Conservation (phyloP, 78 protist genomes). For the Cavenderia fasciculata region DNA sequence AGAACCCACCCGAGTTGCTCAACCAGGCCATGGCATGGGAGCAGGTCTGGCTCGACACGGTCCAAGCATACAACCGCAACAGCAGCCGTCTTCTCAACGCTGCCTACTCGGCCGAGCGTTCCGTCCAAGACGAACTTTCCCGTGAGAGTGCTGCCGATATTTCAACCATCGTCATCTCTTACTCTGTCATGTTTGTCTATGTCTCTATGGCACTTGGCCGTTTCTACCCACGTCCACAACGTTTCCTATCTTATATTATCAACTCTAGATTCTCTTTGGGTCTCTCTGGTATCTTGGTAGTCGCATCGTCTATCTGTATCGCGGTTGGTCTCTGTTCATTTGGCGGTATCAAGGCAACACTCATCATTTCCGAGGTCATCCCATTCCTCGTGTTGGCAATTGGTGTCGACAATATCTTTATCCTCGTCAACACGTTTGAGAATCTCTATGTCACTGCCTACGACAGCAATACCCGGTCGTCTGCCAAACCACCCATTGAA, state of each 20-base stretch:
- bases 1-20: neutral
- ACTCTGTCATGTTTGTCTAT: conserved; percentile 80
- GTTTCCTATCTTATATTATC: conserved; percentile 17
- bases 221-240: conserved; percentile 35
- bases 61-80: neutral
- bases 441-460: conserved; percentile 2
- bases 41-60: conserved; percentile 9
- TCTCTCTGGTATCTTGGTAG: conserved; percentile 82
- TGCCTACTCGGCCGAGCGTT: conserved; percentile 43
- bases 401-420: conserved; percentile 90
- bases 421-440: conserved; percentile 83
- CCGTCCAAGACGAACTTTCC: conserved; percentile 75
- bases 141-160: conserved; percentile 78
- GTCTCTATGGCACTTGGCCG: conserved; percentile 85
- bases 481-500: conserved; percentile 14
- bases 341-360: conserved; percentile 76
- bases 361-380: conserved; percentile 88
- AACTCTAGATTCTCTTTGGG: conserved; percentile 76
- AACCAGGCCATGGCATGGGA: conserved; percentile 69
- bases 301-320: conserved; percentile 32
- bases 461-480: neutral
- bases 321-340: conserved; percentile 64
- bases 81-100: neutral
- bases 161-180: conserved; percentile 58
- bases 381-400: conserved; percentile 90